These are phyloP conservation scores for Chaetomium globosum DNA, from an alignment of 2,329 filamentous ascomycete species.

Conservation along the genomic window DNA sequence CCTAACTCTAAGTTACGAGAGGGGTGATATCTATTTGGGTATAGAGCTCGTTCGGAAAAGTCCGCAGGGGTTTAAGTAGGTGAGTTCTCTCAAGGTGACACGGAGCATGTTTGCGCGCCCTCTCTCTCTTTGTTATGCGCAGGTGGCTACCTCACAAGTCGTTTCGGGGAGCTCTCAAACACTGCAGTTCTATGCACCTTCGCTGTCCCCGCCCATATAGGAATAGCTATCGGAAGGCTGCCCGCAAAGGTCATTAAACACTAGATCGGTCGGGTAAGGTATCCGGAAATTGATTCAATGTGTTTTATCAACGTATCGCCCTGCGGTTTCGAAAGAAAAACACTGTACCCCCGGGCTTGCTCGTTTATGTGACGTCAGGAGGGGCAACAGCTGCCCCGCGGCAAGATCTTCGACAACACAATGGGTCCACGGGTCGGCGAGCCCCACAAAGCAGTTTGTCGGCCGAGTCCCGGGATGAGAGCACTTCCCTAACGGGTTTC, in stretches of 20 bases:
- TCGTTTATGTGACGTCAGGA: constrained; percentile 22
- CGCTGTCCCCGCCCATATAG: background rate
- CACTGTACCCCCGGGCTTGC: background rate
- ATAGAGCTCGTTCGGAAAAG: too few relatives aligned
- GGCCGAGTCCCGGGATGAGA: background rate
- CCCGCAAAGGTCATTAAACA: background rate
- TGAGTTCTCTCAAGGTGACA: background rate
- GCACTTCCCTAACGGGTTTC: background rate
- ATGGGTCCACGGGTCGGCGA: background rate
- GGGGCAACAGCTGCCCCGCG: constrained; percentile 16
- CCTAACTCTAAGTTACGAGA: background rate
- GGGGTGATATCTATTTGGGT: too few relatives aligned
- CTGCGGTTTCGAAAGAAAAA: background rate
- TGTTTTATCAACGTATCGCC: background rate
- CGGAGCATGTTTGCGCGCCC: background rate
- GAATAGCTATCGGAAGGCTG: background rate
- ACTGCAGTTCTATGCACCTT: background rate
- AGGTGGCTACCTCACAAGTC: background rate
- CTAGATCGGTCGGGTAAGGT: background rate
- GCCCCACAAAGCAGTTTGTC: background rate
- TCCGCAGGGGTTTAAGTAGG: too few relatives aligned
- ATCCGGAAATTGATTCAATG: background rate
- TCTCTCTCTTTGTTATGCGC: background rate
- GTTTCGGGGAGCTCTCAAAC: background rate
- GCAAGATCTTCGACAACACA: constrained; percentile 7